phyloP scores from a whole-genome alignment of 164 flowering plant species.

The Stephania yunnanensis region DNA sequence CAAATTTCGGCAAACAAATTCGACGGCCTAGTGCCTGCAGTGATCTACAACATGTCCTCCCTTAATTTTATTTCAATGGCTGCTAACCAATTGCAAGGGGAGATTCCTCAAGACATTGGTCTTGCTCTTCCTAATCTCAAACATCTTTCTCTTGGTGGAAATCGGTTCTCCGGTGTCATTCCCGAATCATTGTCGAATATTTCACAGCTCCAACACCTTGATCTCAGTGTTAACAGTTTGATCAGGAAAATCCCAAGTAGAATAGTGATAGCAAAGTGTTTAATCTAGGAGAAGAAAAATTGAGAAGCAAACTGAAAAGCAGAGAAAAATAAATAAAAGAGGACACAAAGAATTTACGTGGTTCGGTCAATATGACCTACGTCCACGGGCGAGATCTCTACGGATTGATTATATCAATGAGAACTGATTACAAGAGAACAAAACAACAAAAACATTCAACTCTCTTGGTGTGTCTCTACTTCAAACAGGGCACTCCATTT shows the following conservation, averaged over 20 bases:
- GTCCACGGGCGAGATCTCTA: no score
- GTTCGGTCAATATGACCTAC: no score
- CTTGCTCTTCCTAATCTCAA: conserved; percentile 23
- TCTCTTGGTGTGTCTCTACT: no score
- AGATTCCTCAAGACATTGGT: conserved; percentile 22
- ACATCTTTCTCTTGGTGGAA: background rate
- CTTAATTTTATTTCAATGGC: background rate
- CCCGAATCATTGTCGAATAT: conserved; percentile 8
- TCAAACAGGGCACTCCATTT: no score
- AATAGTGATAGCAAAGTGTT: no score
- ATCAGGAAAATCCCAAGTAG: background rate
- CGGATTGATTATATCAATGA: no score
- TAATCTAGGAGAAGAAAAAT: no score
- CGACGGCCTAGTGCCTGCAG: conserved; percentile 24
- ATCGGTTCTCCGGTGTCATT: conserved; percentile 7
- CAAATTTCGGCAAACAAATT: conserved; percentile 6
- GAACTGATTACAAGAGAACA: no score
- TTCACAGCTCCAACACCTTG: background rate
- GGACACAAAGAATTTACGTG: no score
- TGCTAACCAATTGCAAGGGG: conserved; percentile 20
- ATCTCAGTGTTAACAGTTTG: background rate
- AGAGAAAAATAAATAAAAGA: no score
- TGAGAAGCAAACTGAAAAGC: no score
- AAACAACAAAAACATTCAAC: no score
- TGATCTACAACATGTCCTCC: conserved; percentile 25